Evolutionary conservation across 2,329 filamentous ascomycete species (phyloP).

Genomic region (Tolypocladium nubicola): DNA sequence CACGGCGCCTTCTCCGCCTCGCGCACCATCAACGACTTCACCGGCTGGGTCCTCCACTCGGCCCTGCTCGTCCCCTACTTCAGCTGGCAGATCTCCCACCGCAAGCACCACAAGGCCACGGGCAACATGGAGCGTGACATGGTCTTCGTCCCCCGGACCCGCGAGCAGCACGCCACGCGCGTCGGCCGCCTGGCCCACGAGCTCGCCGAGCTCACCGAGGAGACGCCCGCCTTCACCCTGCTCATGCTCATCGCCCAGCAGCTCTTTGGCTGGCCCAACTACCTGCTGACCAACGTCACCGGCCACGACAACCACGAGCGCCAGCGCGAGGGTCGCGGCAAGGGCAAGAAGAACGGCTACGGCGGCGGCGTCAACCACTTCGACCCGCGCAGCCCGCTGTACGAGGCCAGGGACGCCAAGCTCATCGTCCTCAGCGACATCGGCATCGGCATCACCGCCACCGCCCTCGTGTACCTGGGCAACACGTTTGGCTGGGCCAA

Average conservation of each 20-base stretch:
- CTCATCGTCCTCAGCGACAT: conserved; percentile 80
- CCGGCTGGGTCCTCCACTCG: conserved; percentile 88
- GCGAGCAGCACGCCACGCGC: conserved; percentile 67
- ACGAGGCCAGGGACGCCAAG: conserved; percentile 82
- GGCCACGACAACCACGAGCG: conserved; percentile 91
- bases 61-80: conserved; percentile 90
- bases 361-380: conserved; percentile 90
- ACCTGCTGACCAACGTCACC: conserved; percentile 84
- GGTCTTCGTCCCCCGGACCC: conserved; percentile 94
- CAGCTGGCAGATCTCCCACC: conserved; percentile 98
- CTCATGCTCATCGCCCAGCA: conserved; percentile 71
- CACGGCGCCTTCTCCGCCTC: conserved; percentile 96
- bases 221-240: conserved; percentile 79
- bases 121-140: conserved; percentile 97
- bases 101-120: conserved; percentile 99
- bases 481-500: conserved; percentile 76
- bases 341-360: conserved; percentile 80
- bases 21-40: conserved; percentile 79
- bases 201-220: conserved; percentile 80
- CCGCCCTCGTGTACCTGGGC: conserved; percentile 56
- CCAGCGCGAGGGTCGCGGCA: conserved; percentile 86
- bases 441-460: conserved; percentile 55
- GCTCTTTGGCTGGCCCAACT: conserved; percentile 85
- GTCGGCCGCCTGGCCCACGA: conserved; percentile 70
- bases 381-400: conserved; percentile 76